Evolutionary conservation across 257 asterid genomes (phyloP).

Genomic region (Solanum arcanum): DNA sequence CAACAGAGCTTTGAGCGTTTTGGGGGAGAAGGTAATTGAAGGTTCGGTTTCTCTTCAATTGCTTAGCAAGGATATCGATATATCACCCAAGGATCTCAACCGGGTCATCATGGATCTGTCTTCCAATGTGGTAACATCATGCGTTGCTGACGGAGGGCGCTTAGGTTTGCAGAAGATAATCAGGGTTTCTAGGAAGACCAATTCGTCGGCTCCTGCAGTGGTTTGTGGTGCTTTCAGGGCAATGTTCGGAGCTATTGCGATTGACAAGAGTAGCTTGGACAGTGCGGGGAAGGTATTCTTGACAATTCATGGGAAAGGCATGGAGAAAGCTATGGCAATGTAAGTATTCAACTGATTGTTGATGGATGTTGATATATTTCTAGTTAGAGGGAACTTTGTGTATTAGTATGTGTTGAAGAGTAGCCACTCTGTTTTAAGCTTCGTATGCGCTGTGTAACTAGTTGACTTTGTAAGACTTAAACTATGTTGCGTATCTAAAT

Average conservation of each 20-base stretch:
- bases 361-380: background rate
- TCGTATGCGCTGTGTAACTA: background rate
- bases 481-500: background rate
- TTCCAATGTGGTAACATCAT: conserved; percentile 43
- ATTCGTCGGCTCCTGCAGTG: conserved; percentile 45
- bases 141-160: conserved; percentile 39
- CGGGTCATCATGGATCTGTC: conserved; percentile 15
- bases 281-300: conserved; percentile 29
- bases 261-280: conserved; percentile 48
- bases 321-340: conserved; percentile 16
- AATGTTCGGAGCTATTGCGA: conserved; percentile 57
- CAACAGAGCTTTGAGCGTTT: conserved; percentile 56
- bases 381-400: background rate
- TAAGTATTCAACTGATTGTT: conserved; percentile 20
- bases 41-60: conserved; percentile 27
- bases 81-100: conserved; percentile 47
- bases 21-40: conserved; percentile 45
- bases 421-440: background rate
- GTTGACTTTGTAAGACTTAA: background rate
- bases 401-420: background rate
- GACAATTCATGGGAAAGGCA: conserved; percentile 15
- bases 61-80: conserved; percentile 32
- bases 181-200: conserved; percentile 54
- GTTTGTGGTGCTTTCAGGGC: conserved; percentile 79
- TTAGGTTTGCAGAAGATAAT: conserved; percentile 52